These are phyloP conservation scores for Rhododendron simsii DNA, from an alignment of 148 eudicot genomes.

Conservation along the genomic window DNA sequence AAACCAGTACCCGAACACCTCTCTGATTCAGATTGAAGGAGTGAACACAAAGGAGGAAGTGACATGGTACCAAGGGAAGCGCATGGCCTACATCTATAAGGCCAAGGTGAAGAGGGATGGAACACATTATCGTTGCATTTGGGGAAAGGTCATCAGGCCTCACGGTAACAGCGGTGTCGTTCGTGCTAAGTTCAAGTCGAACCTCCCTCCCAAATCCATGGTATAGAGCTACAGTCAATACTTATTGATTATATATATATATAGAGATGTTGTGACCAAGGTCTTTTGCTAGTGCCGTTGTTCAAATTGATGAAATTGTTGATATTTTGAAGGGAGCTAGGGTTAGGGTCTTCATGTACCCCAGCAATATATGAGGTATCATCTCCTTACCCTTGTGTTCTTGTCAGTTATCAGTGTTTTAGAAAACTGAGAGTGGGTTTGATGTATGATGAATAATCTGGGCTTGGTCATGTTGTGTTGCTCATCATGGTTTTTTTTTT, in stretches of 20 bases:
- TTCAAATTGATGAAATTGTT: neutral
- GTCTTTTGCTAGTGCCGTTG: neutral
- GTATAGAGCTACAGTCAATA: slow-evolving; percentile 4
- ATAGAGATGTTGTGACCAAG: neutral
- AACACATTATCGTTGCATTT: slow-evolving; percentile 45
- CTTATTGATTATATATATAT: neutral
- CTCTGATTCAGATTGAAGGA: slow-evolving; percentile 32
- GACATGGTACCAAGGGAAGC: slow-evolving; percentile 40
- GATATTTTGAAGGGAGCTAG: slow-evolving; percentile 31
- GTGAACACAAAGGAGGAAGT: slow-evolving; percentile 39
- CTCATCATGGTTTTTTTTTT: neutral
- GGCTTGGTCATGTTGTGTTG: neutral
- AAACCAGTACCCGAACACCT: slow-evolving; percentile 36
- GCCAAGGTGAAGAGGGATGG: slow-evolving; percentile 45
- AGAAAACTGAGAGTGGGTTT: neutral
- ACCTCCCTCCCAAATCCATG: slow-evolving; percentile 52
- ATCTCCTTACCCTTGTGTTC: neutral
- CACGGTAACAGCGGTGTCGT: slow-evolving; percentile 51
- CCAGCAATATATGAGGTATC: slow-evolving; percentile 45
- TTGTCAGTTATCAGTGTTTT: neutral
- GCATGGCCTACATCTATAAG: slow-evolving; percentile 43
- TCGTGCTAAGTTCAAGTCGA: slow-evolving; percentile 48
- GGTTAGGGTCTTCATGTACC: slow-evolving; percentile 51
- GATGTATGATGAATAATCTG: neutral
- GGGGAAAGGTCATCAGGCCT: slow-evolving; percentile 49